Base-by-base conservation (phyloP, 2,329 filamentous ascomycete species). In the Zopfia rhizophila region DNA sequence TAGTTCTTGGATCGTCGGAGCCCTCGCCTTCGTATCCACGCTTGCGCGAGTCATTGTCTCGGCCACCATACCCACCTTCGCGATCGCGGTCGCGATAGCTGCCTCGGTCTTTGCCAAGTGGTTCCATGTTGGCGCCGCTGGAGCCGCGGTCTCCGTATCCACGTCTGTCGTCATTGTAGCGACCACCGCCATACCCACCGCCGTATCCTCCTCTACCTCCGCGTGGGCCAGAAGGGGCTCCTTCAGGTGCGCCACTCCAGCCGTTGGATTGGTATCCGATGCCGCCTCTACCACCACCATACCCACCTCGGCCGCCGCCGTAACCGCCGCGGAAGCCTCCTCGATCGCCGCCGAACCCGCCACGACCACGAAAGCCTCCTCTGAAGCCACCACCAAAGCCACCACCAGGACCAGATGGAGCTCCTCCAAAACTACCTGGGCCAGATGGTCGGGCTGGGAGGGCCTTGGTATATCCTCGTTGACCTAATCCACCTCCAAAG, bases 401-500 rank as follows among this genome's bases (percentile, higher is more conserved):
- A 23, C 70, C 69, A 18, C 74, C 82, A 37, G 80, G 81, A 16
- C 82, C 82, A 37, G 77, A 75, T 17, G 81, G 79, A 30, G 80
- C 74, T 29, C 76, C 78, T 29, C 75, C 76, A 51, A 82, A 84
- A 11, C 77, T 79, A 32, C 82, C 82, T 14, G 82, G 80, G n/a
- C 81, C 88, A 54, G 82, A 79, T 32, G 90, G 90, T 40, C 90
- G 85, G 24, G 88, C 80, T 38, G 88, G 83, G 55, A 85, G 80
- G 12, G 87, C 84, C 73, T 93, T 95, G 45, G 93, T 97, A 74
- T 97, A 97, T 55, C 90, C 89, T 63, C 94, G 87, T 32, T 93
- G 93, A 53, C 94, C 94, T 3, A 97, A 83, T 33, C 94, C 94
- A 56, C 94, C 94, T 46, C 93, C 94, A 39, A 96, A 88, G 55